Evolutionary conservation across 2,329 filamentous ascomycete genomes (phyloP).

Genomic region (Alternaria sp.): DNA sequence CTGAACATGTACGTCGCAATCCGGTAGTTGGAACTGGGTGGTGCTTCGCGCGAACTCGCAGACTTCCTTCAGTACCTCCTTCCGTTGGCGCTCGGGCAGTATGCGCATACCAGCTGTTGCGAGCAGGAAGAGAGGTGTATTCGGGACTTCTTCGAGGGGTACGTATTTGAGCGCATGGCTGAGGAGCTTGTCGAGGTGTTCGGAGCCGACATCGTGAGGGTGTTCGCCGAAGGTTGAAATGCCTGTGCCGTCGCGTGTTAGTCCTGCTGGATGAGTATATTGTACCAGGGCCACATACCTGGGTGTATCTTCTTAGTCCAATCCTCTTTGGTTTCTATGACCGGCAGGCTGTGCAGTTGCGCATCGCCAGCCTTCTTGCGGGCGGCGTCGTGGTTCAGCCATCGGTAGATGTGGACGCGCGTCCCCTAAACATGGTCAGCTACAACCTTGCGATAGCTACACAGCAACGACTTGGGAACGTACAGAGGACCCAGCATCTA

Average conservation of each 20-base stretch:
- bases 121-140: constrained; percentile 93
- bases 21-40: constrained; percentile 84
- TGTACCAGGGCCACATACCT: constrained; percentile 55
- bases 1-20: constrained; percentile 88
- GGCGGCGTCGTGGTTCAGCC: constrained; percentile 78
- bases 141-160: constrained; percentile 74
- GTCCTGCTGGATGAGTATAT: neutral
- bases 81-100: constrained; percentile 75
- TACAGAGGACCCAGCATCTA: constrained; percentile 94
- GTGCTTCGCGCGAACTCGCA: constrained; percentile 81
- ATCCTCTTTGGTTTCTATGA: constrained; percentile 80
- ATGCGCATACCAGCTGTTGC: constrained; percentile 95
- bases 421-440: constrained; percentile 66
- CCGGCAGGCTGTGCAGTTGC: constrained; percentile 73
- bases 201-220: constrained; percentile 76
- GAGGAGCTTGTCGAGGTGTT: constrained; percentile 81
- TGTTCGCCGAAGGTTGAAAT: constrained; percentile 87
- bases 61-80: constrained; percentile 74
- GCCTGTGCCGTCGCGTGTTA: constrained; percentile 49
- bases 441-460: neutral
- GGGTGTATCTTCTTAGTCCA: constrained; percentile 96
- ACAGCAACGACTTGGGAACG: constrained; percentile 27
- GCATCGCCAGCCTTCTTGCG: constrained; percentile 65
- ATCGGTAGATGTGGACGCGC: constrained; percentile 91
- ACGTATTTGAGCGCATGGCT: constrained; percentile 82